Evolutionary conservation across 2,329 filamentous ascomycete species (phyloP).

Genomic region (Penicillium occitanis): DNA sequence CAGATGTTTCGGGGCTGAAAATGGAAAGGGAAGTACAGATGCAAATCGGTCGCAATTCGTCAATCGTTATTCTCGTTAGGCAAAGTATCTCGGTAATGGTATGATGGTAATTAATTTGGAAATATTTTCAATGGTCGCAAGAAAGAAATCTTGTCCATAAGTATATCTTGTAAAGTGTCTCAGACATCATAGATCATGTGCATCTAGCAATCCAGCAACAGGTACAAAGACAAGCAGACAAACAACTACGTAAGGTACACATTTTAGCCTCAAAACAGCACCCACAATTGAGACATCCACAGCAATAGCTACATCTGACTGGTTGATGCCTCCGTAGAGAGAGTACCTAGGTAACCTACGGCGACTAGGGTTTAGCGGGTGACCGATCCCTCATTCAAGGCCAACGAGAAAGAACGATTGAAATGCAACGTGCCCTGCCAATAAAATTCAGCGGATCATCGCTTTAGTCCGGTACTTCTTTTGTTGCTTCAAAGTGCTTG

Average conservation of each 20-base stretch:
- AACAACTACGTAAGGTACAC: conserved; percentile 3
- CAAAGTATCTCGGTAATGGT: no score
- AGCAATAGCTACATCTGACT: neutral
- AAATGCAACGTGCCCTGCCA: conserved; percentile 1
- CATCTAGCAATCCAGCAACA: neutral
- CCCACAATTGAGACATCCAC: neutral
- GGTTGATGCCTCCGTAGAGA: neutral
- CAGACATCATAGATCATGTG: conserved; percentile 10
- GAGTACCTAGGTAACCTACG: neutral
- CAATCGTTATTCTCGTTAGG: neutral
- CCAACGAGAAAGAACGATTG: neutral
- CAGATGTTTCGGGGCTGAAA: conserved; percentile 1
- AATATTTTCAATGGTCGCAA: neutral
- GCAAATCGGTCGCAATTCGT: neutral
- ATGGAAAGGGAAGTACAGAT: neutral
- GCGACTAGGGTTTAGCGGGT: neutral
- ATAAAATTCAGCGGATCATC: neutral
- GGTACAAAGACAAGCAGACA: conserved; percentile 1
- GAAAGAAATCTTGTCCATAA: neutral
- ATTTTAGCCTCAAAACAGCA: neutral
- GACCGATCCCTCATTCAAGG: neutral
- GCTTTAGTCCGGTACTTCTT: neutral
- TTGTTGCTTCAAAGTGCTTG: conserved; percentile 5
- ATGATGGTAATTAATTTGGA: neutral
- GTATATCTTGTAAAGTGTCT: neutral